phyloP scores from a whole-genome alignment of 2,329 filamentous ascomycete genomes.

The Blastomyces emzantsi region DNA sequence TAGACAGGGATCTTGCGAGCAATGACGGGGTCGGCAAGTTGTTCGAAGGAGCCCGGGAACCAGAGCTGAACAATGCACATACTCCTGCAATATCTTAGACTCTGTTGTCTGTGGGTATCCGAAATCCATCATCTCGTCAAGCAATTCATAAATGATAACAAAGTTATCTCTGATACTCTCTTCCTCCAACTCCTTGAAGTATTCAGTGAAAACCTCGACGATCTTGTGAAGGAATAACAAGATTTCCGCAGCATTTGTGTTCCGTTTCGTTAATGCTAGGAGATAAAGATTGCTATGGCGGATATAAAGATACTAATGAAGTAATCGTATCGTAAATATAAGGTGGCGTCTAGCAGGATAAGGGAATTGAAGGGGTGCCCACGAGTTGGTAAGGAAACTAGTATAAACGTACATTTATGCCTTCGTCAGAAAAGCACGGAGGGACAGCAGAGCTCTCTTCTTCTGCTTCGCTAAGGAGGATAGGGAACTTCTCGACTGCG shows the following conservation, averaged over 20 bases:
- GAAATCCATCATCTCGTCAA: slow-evolving; percentile 99
- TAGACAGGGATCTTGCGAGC: neutral
- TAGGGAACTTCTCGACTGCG: slow-evolving; percentile 93
- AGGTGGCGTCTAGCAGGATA: slow-evolving; percentile 10
- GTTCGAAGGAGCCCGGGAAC: neutral
- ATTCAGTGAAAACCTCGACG: slow-evolving; percentile 98
- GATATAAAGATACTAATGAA: slow-evolving; percentile 84
- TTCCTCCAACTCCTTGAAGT: slow-evolving; percentile 98
- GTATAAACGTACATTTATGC: slow-evolving; percentile 70
- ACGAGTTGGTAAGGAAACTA: slow-evolving; percentile 8
- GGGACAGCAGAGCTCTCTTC: slow-evolving; percentile 97
- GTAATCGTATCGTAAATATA: slow-evolving; percentile 16
- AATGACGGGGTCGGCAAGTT: slow-evolving; percentile 8
- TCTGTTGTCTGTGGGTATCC: slow-evolving; percentile 98
- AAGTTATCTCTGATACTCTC: slow-evolving; percentile 99
- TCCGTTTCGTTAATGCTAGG: slow-evolving; percentile 93
- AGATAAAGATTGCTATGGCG: slow-evolving; percentile 98
- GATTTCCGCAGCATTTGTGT: slow-evolving; percentile 97
- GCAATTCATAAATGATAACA: slow-evolving; percentile 95
- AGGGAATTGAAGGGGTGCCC: neutral
- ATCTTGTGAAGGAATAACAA: slow-evolving; percentile 96
- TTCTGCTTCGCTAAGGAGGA: slow-evolving; percentile 94
- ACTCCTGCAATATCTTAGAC: slow-evolving; percentile 94
- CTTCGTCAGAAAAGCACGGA: slow-evolving; percentile 96
- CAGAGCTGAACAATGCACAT: slow-evolving; percentile 16